phyloP scores from a whole-genome alignment of 139 green algal species.

The Chlorella sorokiniana region DNA sequence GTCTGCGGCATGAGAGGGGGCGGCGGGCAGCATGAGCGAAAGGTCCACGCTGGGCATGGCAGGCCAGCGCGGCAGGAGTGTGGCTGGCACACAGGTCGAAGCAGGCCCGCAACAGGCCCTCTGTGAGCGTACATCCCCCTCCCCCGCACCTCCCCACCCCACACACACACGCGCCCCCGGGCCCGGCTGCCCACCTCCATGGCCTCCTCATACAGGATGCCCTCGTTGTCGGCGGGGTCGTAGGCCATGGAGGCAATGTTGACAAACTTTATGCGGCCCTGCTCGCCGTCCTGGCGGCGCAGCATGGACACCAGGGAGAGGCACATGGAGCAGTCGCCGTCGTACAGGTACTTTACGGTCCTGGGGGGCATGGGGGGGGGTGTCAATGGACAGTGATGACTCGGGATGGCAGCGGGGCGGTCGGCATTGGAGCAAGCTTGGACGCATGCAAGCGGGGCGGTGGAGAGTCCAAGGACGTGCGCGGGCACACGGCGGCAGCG shows the following conservation, averaged over 20 bases:
- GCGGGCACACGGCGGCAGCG: no score
- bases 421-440: background rate
- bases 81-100: background rate
- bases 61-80: background rate
- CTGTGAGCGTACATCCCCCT: background rate
- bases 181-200: slow-evolving; percentile 50
- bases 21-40: no score
- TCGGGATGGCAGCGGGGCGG: background rate
- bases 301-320: slow-evolving; percentile 64
- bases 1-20: slow-evolving; percentile 23
- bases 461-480: no score
- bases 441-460: background rate
- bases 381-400: background rate
- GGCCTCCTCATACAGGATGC: slow-evolving; percentile 63
- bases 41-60: background rate
- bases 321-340: slow-evolving; percentile 77
- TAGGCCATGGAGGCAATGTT: slow-evolving; percentile 60
- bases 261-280: slow-evolving; percentile 59
- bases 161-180: background rate
- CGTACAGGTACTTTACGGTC: slow-evolving; percentile 77
- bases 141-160: background rate
- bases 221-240: slow-evolving; percentile 46
- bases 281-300: slow-evolving; percentile 49
- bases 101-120: background rate
- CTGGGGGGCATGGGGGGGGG: background rate